Percentiles rank a stretch among this genome's conserved stretches.
phyloP scores from a whole-genome alignment of 2,329 filamentous ascomycete species.

The Fusarium illudens region DNA sequence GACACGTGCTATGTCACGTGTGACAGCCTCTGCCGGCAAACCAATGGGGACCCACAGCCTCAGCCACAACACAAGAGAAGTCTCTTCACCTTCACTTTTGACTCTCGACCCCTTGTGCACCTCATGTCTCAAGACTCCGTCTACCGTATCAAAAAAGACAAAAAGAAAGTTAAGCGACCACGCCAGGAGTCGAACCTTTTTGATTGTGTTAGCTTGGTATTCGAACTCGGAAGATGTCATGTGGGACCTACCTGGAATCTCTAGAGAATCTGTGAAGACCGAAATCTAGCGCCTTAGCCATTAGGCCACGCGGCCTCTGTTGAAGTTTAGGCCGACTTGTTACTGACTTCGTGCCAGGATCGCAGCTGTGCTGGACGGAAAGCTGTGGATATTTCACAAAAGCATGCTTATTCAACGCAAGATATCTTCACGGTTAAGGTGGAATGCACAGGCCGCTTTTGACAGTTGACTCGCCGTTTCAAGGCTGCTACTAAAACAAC shows the following conservation, averaged over 20 bases:
- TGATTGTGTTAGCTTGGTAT: not conserved
- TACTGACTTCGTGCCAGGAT: not conserved
- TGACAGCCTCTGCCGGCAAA: too few relatives aligned
- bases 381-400: not conserved
- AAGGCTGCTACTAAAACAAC: not conserved
- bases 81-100: too few relatives aligned
- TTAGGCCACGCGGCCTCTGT: conserved; percentile 27
- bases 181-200: too few relatives aligned
- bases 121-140: too few relatives aligned
- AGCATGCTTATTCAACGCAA: too few relatives aligned
- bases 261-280: conserved; percentile 24
- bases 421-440: rapidly evolving
- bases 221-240: not conserved
- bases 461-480: too few relatives aligned
- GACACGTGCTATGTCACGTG: too few relatives aligned
- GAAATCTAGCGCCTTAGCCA: conserved; percentile 33
- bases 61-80: too few relatives aligned
- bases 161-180: too few relatives aligned
- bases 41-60: too few relatives aligned
- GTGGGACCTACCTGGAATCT: conserved; percentile 21
- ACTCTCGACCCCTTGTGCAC: too few relatives aligned
- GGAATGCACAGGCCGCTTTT: not conserved
- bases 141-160: too few relatives aligned
- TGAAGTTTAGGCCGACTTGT: not conserved
- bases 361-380: not conserved